Percentiles rank a stretch among this genome's conserved stretches.
These are phyloP conservation scores for Sporobolomyces roseus DNA, from an alignment of 768 basidiomycete genomes.

Conservation along the genomic window DNA sequence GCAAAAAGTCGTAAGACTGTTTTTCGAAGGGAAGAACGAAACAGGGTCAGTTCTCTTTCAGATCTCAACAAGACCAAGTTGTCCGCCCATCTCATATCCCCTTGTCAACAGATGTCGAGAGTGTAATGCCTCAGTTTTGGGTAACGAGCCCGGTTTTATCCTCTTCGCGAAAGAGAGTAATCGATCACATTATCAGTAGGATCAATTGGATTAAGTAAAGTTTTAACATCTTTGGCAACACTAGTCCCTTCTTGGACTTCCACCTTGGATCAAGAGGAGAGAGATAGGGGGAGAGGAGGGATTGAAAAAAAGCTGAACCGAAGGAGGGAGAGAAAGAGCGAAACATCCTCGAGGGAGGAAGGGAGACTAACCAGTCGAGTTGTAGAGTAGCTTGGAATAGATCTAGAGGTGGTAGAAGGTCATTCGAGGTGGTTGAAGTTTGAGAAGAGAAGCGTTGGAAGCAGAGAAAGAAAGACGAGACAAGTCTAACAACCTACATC, in stretches of 20 bases:
- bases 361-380: too few species aligned
- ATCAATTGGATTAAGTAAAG: constrained; percentile 30
- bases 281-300: not conserved
- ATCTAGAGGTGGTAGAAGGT: too few species aligned
- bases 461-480: too few species aligned
- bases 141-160: constrained; percentile 16
- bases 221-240: constrained; percentile 13
- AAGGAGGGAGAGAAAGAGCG: not conserved
- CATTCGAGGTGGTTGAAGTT: not conserved
- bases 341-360: not conserved
- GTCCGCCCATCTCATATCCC: too few species aligned
- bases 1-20: too few species aligned
- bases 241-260: too few species aligned
- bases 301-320: not conserved
- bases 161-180: constrained; percentile 17
- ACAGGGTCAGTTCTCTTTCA: too few species aligned
- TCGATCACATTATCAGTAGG: constrained; percentile 19
- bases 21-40: too few species aligned
- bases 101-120: not conserved
- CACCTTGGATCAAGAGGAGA: not conserved
- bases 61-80: too few species aligned
- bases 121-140: constrained; percentile 4
- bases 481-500: too few species aligned
- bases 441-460: not conserved
- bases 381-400: too few species aligned